Evolutionary conservation across 2,329 filamentous ascomycete species (phyloP).

Genomic region (Penicillium sp.): DNA sequence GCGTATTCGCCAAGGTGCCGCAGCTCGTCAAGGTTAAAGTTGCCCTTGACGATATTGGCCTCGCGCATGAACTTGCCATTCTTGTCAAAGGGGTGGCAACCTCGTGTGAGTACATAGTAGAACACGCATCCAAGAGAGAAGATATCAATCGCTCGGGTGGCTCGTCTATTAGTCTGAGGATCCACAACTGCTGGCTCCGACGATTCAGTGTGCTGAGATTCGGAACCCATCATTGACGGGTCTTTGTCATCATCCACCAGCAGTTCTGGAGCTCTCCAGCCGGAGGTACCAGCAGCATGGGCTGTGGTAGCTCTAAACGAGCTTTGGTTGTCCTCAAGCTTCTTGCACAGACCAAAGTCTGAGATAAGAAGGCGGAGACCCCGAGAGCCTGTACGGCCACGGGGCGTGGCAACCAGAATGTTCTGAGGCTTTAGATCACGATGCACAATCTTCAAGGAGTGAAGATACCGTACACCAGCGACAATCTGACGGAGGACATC

Average conservation of each 20-base stretch:
- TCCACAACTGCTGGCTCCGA: conserved; percentile 59
- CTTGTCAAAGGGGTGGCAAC: conserved; percentile 90
- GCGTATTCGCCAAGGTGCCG: conserved; percentile 81
- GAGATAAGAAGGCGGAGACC: conserved; percentile 89
- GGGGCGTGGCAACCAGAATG: conserved; percentile 77
- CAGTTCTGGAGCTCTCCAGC: conserved; percentile 95
- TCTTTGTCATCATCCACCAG: conserved; percentile 77
- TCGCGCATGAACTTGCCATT: conserved; percentile 95
- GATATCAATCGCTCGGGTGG: conserved; percentile 95
- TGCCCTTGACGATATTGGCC: conserved; percentile 93
- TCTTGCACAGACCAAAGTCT: conserved; percentile 97
- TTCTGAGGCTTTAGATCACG: conserved; percentile 98
- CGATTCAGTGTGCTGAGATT: conserved; percentile 48
- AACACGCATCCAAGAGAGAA: conserved; percentile 98
- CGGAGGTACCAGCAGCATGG: conserved; percentile 88
- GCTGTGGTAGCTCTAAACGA: conserved; percentile 94
- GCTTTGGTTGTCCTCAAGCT: conserved; percentile 89
- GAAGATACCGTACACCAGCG: conserved; percentile 84
- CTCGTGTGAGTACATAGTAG: conserved; percentile 96
- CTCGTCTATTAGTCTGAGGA: conserved; percentile 70
- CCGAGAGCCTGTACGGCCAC: conserved; percentile 56
- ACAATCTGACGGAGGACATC: conserved; percentile 87
- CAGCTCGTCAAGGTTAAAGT: conserved; percentile 72
- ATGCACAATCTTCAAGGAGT: conserved; percentile 92
- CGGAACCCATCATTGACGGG: conserved; percentile 33